Percentiles rank a stretch among this genome's conserved stretches.
These are phyloP conservation scores for Kondoa malvinella DNA, from an alignment of 768 basidiomycete species.

Conservation along the genomic window DNA sequence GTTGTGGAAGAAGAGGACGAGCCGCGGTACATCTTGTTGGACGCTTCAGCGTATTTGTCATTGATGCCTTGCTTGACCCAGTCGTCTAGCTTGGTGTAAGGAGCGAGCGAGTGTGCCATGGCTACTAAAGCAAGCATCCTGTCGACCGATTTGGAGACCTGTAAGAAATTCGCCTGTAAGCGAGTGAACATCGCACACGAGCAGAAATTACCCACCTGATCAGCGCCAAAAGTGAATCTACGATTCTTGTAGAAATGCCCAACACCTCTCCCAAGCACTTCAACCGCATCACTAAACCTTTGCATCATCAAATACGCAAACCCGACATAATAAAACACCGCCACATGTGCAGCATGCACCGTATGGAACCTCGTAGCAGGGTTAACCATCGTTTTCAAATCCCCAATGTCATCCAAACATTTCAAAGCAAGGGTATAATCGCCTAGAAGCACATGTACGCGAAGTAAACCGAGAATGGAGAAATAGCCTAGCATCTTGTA, in stretches of 20 bases:
- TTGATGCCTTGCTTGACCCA: slow-evolving; percentile 61
- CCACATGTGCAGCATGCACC: slow-evolving; percentile 91
- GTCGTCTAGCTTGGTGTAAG: slow-evolving; percentile 69
- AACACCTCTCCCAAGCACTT: slow-evolving; percentile 67
- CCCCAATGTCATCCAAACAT: slow-evolving; percentile 71
- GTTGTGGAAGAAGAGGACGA: slow-evolving; percentile 32
- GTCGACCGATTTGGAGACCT: slow-evolving; percentile 96
- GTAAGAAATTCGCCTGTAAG: slow-evolving; percentile 4
- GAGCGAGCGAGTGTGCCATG: slow-evolving; percentile 79
- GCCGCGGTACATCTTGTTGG: slow-evolving; percentile 65
- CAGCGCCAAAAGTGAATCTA: slow-evolving; percentile 50
- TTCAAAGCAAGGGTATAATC: slow-evolving; percentile 90
- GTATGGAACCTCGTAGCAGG: not conserved
- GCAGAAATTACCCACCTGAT: slow-evolving; percentile 14
- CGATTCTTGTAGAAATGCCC: slow-evolving; percentile 78
- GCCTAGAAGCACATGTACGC: slow-evolving; percentile 87
- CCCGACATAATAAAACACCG: slow-evolving; percentile 87
- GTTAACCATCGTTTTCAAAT: slow-evolving; percentile 66
- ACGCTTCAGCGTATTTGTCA: slow-evolving; percentile 73
- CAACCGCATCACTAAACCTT: slow-evolving; percentile 86
- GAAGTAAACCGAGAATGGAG: slow-evolving; percentile 80
- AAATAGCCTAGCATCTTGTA: slow-evolving; percentile 96
- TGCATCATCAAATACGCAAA: slow-evolving; percentile 93
- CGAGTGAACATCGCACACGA: not conserved
- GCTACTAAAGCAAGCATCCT: slow-evolving; percentile 94